Evolutionary conservation across 208 protist genomes (phyloP), one percentile per base, ranked within the genome.

Genomic region (Acanthamoeba lugdunensis): DNA sequence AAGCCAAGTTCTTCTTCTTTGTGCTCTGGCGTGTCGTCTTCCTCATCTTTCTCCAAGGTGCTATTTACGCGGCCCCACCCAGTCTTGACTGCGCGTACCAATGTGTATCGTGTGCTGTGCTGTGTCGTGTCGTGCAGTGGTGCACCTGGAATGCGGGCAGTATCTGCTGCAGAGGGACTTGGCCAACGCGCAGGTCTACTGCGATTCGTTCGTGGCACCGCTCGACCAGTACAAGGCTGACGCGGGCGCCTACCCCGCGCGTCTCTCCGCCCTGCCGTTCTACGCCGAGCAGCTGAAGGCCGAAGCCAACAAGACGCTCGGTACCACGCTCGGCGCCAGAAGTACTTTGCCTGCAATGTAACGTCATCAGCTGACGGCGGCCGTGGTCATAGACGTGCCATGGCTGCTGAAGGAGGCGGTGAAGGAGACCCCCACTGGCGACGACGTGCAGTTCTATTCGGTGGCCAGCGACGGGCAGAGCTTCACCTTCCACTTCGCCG

Each of bases 161-260:
- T 41, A 77, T n/a, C n/a, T 77, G 69, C n/a, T 77, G n/a, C n/a
- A 77, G 69, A 77, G 37, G 69, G 69, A 77, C 69, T 14, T 77
- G 69, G 69, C 30, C 30, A 77, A 77, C 69, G 69, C 69, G 18
- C 69, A 77, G 69, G 28, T n/a, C 69, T 77, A 77, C 28, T 77
- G 69, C 69, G 69, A 77, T 5, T 77, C 69, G 28, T 77, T 77
- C 18, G 69, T 41, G 21, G 11, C 69, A 14, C 30, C 69, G 28
- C 69, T 77, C 11, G 69, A 77, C 9, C 21, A 77, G 69, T 77
- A 77, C 69, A 28, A 41, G 28, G 37, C 28, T 0, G n/a, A 41
- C 1, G 18, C 11, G 18, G 69, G 69, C 69, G 28, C 37, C 28
- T 77, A 77, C 28, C 69, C 69, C 21, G 6, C 28, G 18, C 69